These are phyloP conservation scores for Podospora sp. DNA, from an alignment of 495 filamentous ascomycete genomes.

Conservation along the genomic window DNA sequence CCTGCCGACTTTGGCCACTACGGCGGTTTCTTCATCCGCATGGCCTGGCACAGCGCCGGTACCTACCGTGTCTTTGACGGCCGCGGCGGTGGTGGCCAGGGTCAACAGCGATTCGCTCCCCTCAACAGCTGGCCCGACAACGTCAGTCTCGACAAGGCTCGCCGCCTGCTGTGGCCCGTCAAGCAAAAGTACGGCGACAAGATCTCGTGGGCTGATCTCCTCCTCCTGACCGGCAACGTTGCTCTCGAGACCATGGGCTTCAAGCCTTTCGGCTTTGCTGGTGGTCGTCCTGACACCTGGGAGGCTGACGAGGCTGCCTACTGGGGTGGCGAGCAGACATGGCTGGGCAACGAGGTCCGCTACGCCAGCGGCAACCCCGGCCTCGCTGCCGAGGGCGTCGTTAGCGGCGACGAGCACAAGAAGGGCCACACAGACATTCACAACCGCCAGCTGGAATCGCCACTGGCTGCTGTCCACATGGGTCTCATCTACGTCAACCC, in stretches of 20 bases:
- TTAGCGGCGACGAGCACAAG: slow-evolving; percentile 51
- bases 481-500: slow-evolving; percentile 79
- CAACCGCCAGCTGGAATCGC: slow-evolving; percentile 62
- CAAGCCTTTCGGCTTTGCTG: slow-evolving; percentile 72
- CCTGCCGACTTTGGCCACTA: slow-evolving; percentile 78
- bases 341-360: slow-evolving; percentile 70
- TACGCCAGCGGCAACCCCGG: slow-evolving; percentile 56
- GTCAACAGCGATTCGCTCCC: slow-evolving; percentile 74
- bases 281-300: slow-evolving; percentile 68
- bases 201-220: slow-evolving; percentile 74
- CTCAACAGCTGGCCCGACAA: slow-evolving; percentile 84
- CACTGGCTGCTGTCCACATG: slow-evolving; percentile 68
- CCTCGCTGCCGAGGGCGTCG: slow-evolving; percentile 43
- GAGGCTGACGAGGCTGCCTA: slow-evolving; percentile 72
- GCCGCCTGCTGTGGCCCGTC: slow-evolving; percentile 75
- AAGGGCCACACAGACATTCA: slow-evolving; percentile 55
- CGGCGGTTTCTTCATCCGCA: slow-evolving; percentile 73
- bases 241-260: slow-evolving; percentile 75
- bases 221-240: slow-evolving; percentile 71
- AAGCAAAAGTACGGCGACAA: slow-evolving; percentile 82
- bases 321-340: slow-evolving; percentile 73
- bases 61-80: slow-evolving; percentile 74
- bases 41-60: slow-evolving; percentile 77
- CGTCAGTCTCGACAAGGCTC: slow-evolving; percentile 73
- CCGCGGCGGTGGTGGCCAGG: slow-evolving; percentile 69